Conservation (phyloP, 2,329 filamentous ascomycete species). For the Hansfordia pulvinata region DNA sequence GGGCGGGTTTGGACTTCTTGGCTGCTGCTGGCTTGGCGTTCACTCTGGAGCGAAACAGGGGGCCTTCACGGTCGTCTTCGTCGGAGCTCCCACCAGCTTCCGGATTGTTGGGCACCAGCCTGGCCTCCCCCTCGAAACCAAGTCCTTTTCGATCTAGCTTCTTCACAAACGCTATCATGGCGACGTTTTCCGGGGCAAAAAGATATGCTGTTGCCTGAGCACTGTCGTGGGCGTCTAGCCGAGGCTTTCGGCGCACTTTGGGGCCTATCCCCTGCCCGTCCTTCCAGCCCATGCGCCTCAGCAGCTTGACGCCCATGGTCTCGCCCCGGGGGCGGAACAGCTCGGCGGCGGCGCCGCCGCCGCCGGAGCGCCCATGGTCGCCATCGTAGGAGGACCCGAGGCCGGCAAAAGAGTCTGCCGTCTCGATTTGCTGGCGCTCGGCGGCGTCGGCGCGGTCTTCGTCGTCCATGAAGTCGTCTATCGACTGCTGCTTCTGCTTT, state of each 20-base stretch:
- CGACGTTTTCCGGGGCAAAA: conserved; percentile 74
- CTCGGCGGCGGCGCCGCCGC: conserved; percentile 42
- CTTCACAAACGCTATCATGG: conserved; percentile 49
- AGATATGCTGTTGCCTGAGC: too few species aligned
- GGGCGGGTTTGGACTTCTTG: conserved; percentile 37
- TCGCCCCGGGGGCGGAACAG: conserved; percentile 62
- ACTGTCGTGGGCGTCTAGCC: conserved; percentile 56
- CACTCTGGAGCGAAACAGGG: conserved; percentile 12
- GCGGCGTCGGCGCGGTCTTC: conserved; percentile 83
- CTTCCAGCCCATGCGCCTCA: conserved; percentile 92
- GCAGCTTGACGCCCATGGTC: conserved; percentile 72
- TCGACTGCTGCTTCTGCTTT: conserved; percentile 34
- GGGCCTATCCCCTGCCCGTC: conserved; percentile 88
- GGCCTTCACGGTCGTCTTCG: conserved; percentile 30
- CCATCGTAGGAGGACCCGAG: conserved; percentile 55
- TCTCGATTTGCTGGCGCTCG: conserved; percentile 63
- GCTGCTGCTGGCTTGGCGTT: too few species aligned
- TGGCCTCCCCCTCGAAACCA: conserved; percentile 48
- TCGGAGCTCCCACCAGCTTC: conserved; percentile 21
- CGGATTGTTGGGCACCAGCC: conserved; percentile 23
- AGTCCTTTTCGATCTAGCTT: conserved; percentile 61
- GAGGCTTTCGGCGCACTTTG: conserved; percentile 62
- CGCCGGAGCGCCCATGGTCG: conserved; percentile 26
- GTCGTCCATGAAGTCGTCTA: conserved; percentile 96
- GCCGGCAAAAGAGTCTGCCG: conserved; percentile 58